A percentile compares a stretch with the other conserved stretches of the same genome.
These are phyloP conservation scores for Colletotrichum incanum DNA, from an alignment of 2,329 filamentous ascomycete species.

Conservation along the genomic window DNA sequence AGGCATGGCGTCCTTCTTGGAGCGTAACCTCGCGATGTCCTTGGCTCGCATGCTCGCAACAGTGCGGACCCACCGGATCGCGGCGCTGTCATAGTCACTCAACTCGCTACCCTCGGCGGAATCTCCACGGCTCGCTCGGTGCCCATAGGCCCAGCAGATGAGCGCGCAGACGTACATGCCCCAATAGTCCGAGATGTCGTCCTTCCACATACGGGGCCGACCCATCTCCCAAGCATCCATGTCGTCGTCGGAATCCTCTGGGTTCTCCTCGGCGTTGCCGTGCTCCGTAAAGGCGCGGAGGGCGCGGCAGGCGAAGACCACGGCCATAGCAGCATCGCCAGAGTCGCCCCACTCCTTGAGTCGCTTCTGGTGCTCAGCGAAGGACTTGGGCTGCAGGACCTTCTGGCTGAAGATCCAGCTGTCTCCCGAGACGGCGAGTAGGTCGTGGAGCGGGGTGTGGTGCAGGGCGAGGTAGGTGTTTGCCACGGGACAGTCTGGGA, in stretches of 20 bases:
- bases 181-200: slow-evolving; percentile 68
- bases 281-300: slow-evolving; percentile 58
- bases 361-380: slow-evolving; percentile 62
- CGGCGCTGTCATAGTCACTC: slow-evolving; percentile 45
- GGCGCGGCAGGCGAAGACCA: slow-evolving; percentile 67
- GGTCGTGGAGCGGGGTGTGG: slow-evolving; percentile 70
- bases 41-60: slow-evolving; percentile 59
- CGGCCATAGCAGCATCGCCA: slow-evolving; percentile 61
- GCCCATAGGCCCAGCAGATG: slow-evolving; percentile 72
- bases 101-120: slow-evolving; percentile 37
- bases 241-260: slow-evolving; percentile 15
- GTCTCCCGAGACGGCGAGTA: slow-evolving; percentile 72
- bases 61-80: slow-evolving; percentile 56
- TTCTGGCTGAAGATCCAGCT: slow-evolving; percentile 73
- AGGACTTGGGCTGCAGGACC: slow-evolving; percentile 60
- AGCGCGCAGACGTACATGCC: slow-evolving; percentile 70
- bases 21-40: slow-evolving; percentile 56
- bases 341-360: slow-evolving; percentile 64
- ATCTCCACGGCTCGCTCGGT: slow-evolving; percentile 49
- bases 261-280: slow-evolving; percentile 40
- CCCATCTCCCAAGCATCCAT: slow-evolving; percentile 32
- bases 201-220: slow-evolving; percentile 46
- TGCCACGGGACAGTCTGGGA: slow-evolving; percentile 61
- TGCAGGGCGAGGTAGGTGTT: slow-evolving; percentile 72
- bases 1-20: slow-evolving; percentile 59